phyloP scores from a whole-genome alignment of 1,284 basidiomycete species.

The Porogramme epimiltina region DNA sequence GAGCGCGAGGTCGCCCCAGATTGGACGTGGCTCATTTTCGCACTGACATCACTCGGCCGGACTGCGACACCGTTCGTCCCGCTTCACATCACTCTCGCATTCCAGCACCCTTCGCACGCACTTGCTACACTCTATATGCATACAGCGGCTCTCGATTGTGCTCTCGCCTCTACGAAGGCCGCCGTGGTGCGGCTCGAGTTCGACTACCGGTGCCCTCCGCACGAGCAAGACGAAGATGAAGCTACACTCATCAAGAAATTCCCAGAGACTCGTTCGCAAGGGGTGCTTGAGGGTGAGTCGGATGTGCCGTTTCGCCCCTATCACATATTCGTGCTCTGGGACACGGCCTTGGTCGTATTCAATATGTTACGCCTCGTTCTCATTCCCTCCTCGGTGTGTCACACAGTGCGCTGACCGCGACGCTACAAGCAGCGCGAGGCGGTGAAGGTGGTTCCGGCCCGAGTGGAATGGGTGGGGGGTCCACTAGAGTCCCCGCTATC shows the following conservation, averaged over 20 bases:
- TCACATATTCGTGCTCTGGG: no score
- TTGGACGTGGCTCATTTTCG: constrained; percentile 13
- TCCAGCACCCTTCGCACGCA: constrained; percentile 17
- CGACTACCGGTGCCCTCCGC: not conserved
- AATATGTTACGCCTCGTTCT: no score
- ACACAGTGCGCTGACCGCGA: no score
- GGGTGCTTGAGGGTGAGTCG: not conserved
- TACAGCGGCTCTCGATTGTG: constrained; percentile 11
- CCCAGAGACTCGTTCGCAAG: not conserved
- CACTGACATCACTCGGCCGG: constrained; percentile 4
- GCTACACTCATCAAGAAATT: constrained; percentile 5
- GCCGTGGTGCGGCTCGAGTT: constrained; percentile 10
- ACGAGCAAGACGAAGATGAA: constrained; percentile 7
- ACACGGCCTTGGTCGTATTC: no score
- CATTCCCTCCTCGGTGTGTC: no score
- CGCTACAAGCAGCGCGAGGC: no score
- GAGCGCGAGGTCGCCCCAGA: constrained; percentile 10
- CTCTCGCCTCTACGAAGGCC: not conserved
- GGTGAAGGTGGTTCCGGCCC: no score
- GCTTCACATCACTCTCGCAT: constrained; percentile 6
- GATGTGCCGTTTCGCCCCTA: no score
- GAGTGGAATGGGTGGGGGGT: no score
- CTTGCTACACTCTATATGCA: constrained; percentile 11
- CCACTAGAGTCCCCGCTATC: no score
- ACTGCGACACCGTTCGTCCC: not conserved